These are phyloP conservation scores for Trichosporon sp. DNA, from an alignment of 1,284 basidiomycete species.

Conservation along the genomic window DNA sequence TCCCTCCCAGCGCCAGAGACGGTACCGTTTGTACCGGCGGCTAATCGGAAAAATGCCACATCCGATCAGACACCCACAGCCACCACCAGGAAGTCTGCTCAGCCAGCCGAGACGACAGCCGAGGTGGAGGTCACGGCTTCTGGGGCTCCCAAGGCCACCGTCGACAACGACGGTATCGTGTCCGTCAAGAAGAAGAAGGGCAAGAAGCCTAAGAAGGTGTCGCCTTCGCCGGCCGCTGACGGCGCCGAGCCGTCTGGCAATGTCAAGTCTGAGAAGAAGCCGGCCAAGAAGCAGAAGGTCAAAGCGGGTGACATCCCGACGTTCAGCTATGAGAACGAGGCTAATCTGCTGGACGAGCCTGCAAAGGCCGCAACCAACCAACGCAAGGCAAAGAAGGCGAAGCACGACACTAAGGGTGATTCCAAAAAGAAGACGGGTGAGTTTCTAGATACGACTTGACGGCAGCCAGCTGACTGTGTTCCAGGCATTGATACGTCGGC, in stretches of 20 bases:
- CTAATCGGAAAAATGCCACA: constrained; percentile 42
- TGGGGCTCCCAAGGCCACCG: constrained; percentile 6
- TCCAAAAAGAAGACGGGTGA: constrained; percentile 39
- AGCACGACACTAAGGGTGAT: constrained; percentile 8
- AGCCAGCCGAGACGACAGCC: neutral
- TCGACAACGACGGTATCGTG: constrained; percentile 30
- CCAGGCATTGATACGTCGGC: constrained; percentile 37
- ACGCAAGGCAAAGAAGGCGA: constrained; percentile 2
- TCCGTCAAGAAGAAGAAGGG: constrained; percentile 35
- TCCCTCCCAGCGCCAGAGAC: constrained; percentile 53
- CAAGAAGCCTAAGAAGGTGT: constrained; percentile 14
- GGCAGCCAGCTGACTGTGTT: neutral
- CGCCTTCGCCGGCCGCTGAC: constrained; percentile 11
- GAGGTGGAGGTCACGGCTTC: constrained; percentile 2
- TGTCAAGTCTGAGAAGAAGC: constrained; percentile 18
- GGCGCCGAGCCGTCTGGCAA: neutral
- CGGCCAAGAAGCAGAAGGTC: constrained; percentile 30
- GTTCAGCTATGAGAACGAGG: constrained; percentile 70
- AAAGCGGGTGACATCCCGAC: constrained; percentile 50
- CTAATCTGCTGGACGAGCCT: constrained; percentile 68
- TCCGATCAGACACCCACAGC: constrained; percentile 6
- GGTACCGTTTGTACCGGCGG: constrained; percentile 62
- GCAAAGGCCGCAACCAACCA: constrained; percentile 14
- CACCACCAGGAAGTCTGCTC: constrained; percentile 3
- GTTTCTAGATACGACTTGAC: constrained; percentile 5